Base-by-base conservation (phyloP, 441 rosid genomes). In the Raphanus hybrid region DNA sequence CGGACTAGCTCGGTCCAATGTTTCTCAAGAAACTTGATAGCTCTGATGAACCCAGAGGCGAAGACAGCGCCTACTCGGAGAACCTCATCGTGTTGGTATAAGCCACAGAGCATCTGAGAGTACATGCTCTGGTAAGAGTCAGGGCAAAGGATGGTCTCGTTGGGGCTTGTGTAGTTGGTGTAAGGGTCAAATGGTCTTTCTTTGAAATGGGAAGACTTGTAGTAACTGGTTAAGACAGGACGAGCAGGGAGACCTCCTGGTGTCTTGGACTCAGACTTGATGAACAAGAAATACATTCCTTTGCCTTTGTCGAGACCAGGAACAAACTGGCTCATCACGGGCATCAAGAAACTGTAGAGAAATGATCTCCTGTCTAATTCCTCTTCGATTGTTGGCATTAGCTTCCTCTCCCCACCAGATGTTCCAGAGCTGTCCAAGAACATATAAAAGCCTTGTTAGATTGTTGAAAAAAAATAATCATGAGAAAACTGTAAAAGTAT, bases 21-120 rank as follows among this genome's bases (percentile, higher is more conserved):
- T 37, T 89, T 89, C 75, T 92, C 92, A 32, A 94, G 85, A 82
- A 94, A 94, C 67, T 87, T 85, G 85, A 94, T 90, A 34, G 98
- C 97, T 74, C 97, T 85, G 71, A 94, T 89, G 86, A 94, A 92
- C 3, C 97, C 98, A 27, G 97, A 94, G 80, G 98, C 98, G n/a
- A 94, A 94, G 72, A 94, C 97, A n/a, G 97, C 98, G 2, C 98
- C 98, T 1, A 94, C 98, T 64, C 98, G 84, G 50, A 94, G 93
- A 71, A 94, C 98, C 69, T 94, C 94, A 5, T 82, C 75, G 87
- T 75, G 84, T 39, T 88, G 94, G 81, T 82, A 87, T 48, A 93
- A 94, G 75, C 97, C 98, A 78, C 98, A 93, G 45, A 94, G 96
- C 86, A 94, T 62, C 76, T 94, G 98, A 69, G 96, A 87, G 75